Evolutionary conservation across 345 rosid species (phyloP).

Genomic region (Moricandia moricandioides): DNA sequence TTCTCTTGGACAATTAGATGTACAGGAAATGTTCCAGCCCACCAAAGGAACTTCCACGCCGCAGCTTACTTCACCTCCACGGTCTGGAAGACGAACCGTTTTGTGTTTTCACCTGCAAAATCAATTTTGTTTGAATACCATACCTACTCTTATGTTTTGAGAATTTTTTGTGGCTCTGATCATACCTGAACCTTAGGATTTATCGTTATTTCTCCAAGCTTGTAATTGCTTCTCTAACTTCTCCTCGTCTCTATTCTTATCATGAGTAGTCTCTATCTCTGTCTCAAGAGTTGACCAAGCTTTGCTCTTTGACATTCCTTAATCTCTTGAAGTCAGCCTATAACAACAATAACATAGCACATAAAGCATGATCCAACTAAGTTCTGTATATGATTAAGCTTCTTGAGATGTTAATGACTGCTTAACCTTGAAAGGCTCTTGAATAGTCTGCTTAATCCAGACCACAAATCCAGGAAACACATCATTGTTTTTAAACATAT

Average conservation of each 20-base stretch:
- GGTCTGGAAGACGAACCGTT: constrained; percentile 41
- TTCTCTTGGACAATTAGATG: too few species aligned
- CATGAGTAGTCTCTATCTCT: constrained; percentile 11
- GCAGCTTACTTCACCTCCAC: constrained; percentile 86
- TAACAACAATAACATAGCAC: too few species aligned
- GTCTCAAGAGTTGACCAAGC: constrained; percentile 1
- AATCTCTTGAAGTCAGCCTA: constrained; percentile 60
- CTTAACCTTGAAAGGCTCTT: too few species aligned
- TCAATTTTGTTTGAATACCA: not conserved
- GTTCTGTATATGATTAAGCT: too few species aligned
- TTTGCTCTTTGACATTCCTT: constrained; percentile 23
- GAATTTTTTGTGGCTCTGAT: not conserved
- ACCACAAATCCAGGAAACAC: too few species aligned
- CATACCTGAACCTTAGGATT: constrained; percentile 63
- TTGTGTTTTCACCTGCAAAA: constrained; percentile 52
- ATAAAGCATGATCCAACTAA: too few species aligned
- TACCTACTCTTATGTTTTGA: not conserved
- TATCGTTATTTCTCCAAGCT: constrained; percentile 78
- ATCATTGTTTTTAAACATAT: too few species aligned
- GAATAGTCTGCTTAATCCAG: too few species aligned
- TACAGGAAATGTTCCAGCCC: constrained; percentile 58
- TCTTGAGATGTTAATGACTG: too few species aligned
- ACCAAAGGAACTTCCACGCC: constrained; percentile 90
- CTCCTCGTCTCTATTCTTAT: constrained; percentile 38
- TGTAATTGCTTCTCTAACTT: constrained; percentile 51